These are phyloP conservation scores for Arthroderma sp. DNA, from an alignment of 2,329 filamentous ascomycete genomes.

Conservation along the genomic window DNA sequence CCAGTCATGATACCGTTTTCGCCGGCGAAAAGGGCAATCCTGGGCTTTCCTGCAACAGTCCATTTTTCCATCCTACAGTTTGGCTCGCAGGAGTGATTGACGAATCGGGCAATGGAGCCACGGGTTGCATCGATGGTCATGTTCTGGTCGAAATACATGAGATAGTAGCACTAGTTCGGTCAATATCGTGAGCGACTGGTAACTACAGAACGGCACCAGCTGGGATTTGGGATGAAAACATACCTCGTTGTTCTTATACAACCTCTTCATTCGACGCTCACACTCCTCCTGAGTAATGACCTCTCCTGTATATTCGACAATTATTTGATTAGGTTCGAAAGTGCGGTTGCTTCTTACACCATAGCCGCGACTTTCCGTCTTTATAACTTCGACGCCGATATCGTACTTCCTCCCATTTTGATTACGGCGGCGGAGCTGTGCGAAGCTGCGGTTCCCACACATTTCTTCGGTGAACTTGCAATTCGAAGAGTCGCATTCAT, in stretches of 20 bases:
- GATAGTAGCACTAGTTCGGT: conserved; percentile 67
- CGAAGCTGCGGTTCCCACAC: conserved; percentile 82
- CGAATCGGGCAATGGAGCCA: conserved; percentile 90
- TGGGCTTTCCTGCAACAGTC: conserved; percentile 83
- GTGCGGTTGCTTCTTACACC: conserved; percentile 82
- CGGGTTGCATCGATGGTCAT: conserved; percentile 97
- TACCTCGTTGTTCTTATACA: conserved; percentile 89
- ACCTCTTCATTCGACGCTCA: conserved; percentile 80
- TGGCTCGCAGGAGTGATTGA: conserved; percentile 93
- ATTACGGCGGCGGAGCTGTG: conserved; percentile 59
- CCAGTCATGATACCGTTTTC: conserved; percentile 83
- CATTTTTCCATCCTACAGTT: conserved; percentile 98
- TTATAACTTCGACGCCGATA: conserved; percentile 87
- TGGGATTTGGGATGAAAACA: conserved; percentile 17
- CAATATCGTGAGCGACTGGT: conserved; percentile 8
- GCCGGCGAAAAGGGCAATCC: conserved; percentile 93
- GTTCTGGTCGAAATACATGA: conserved; percentile 97
- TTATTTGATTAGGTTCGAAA: conserved; percentile 83
- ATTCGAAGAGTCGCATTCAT: conserved; percentile 85
- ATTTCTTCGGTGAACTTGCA: conserved; percentile 61
- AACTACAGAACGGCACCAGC: not conserved
- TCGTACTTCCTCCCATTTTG: conserved; percentile 75
- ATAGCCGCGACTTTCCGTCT: conserved; percentile 76
- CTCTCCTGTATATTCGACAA: conserved; percentile 95
- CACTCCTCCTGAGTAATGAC: conserved; percentile 94